A percentile compares a stretch with the other conserved stretches of the same genome.
These are phyloP conservation scores for Ilyonectria sp. DNA, from an alignment of 2,329 filamentous ascomycete species.

Conservation along the genomic window DNA sequence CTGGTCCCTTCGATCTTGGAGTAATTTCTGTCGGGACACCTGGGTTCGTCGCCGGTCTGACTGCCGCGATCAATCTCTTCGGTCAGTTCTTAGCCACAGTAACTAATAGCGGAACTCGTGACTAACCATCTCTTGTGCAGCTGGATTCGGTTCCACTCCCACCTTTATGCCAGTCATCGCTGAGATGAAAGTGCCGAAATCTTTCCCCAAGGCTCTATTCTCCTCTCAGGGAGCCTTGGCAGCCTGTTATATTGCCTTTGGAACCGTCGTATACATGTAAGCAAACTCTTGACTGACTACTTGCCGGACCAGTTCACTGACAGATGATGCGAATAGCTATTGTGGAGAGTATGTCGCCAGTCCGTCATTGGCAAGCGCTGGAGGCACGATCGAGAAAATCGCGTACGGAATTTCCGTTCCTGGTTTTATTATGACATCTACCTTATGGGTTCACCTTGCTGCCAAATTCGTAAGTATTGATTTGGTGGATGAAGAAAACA, in stretches of 20 bases:
- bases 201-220: constrained; percentile 37
- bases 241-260: constrained; percentile 36
- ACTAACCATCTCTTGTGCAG: constrained; percentile 6
- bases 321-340: constrained; percentile 45
- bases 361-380: constrained; percentile 56
- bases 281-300: background rate
- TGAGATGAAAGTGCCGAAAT: constrained; percentile 39
- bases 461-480: constrained; percentile 35
- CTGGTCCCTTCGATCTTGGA: constrained; percentile 51
- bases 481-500: background rate
- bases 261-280: constrained; percentile 40
- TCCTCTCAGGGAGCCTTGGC: constrained; percentile 33
- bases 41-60: constrained; percentile 43
- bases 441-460: constrained; percentile 44
- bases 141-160: constrained; percentile 40
- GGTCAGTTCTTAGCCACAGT: constrained; percentile 25
- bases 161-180: constrained; percentile 46
- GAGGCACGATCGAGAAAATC: constrained; percentile 40
- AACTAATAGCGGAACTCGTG: background rate
- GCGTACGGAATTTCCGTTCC: constrained; percentile 45
- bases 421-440: constrained; percentile 45
- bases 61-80: constrained; percentile 46
- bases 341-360: constrained; percentile 61
- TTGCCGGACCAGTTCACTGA: background rate
- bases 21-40: constrained; percentile 41